Evolutionary conservation across 768 basidiomycete species (phyloP).

Genomic region (Pisolithus microcarpus): DNA sequence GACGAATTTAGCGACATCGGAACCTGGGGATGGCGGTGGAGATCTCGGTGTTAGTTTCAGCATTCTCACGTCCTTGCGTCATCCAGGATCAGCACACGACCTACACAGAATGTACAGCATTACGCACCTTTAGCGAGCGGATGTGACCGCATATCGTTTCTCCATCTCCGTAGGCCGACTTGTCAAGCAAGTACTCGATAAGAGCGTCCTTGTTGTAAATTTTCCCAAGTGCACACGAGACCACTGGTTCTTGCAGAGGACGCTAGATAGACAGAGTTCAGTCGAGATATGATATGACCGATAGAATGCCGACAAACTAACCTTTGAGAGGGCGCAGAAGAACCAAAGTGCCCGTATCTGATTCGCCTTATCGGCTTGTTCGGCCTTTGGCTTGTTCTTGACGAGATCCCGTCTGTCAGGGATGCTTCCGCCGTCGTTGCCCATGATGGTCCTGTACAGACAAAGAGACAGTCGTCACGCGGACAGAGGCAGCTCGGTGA

Average conservation of each 20-base stretch:
- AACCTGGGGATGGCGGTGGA: conserved; percentile 31
- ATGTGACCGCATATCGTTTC: conserved; percentile 91
- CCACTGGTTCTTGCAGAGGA: conserved; percentile 82
- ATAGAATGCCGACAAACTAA: conserved; percentile 30
- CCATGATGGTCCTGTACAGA: conserved; percentile 42
- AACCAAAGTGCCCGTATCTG: conserved; percentile 84
- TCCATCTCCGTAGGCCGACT: conserved; percentile 81
- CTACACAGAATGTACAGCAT: not conserved
- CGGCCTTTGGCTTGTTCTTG: conserved; percentile 66
- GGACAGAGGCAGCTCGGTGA: not conserved
- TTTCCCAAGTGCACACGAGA: conserved; percentile 87
- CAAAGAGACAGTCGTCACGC: not conserved
- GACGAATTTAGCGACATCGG: conserved; percentile 64
- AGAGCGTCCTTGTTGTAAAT: conserved; percentile 95
- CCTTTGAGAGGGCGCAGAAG: conserved; percentile 91
- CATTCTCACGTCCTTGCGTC: conserved; percentile 71
- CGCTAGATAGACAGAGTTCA: conserved; percentile 48
- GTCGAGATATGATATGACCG: no score
- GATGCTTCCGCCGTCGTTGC: conserved; percentile 86
- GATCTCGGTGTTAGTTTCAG: conserved; percentile 77
- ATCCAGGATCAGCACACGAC: not conserved
- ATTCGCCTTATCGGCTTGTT: conserved; percentile 87
- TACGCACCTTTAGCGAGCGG: conserved; percentile 75
- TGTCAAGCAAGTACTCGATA: conserved; percentile 84
- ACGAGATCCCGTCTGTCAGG: conserved; percentile 80